Conservation (phyloP, 129 eudicot genomes). For the Heracleum sosnowskyi region DNA sequence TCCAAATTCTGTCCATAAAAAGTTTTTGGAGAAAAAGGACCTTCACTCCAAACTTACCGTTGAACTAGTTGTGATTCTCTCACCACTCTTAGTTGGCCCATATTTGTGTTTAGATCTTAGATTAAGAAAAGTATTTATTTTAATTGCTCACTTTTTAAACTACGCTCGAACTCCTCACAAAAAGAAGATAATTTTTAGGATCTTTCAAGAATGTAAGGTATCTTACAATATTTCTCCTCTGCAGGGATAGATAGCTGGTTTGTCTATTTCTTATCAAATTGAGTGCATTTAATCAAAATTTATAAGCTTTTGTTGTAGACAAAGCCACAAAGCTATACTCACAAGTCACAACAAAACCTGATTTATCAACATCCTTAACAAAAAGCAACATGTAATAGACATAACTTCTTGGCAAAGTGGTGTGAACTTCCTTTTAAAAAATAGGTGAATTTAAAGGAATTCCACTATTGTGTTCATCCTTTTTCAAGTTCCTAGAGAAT, state of each 20-base stretch:
- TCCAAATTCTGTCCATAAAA: neutral
- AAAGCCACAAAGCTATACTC: neutral
- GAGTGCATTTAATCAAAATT: neutral
- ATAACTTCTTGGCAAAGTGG: neutral
- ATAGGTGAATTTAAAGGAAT: neutral
- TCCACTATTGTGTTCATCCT: neutral
- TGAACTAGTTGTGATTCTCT: too few relatives aligned
- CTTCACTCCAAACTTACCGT: neutral
- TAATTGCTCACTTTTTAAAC: neutral
- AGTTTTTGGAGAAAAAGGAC: neutral
- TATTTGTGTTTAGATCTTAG: neutral
- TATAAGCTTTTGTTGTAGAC: too few relatives aligned
- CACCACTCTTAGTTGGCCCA: too few relatives aligned
- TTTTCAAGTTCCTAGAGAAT: neutral
- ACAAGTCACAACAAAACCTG: neutral
- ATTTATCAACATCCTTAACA: neutral
- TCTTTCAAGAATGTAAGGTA: neutral
- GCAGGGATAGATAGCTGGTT: neutral
- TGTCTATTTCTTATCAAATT: neutral
- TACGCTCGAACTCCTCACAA: neutral
- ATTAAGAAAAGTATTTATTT: neutral
- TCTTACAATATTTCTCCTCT: neutral
- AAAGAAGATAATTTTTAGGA: too few relatives aligned
- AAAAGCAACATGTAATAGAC: neutral
- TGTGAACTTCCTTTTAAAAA: neutral